Conservation (phyloP, 345 rosid species). For the Abelmoschus esculentus region DNA sequence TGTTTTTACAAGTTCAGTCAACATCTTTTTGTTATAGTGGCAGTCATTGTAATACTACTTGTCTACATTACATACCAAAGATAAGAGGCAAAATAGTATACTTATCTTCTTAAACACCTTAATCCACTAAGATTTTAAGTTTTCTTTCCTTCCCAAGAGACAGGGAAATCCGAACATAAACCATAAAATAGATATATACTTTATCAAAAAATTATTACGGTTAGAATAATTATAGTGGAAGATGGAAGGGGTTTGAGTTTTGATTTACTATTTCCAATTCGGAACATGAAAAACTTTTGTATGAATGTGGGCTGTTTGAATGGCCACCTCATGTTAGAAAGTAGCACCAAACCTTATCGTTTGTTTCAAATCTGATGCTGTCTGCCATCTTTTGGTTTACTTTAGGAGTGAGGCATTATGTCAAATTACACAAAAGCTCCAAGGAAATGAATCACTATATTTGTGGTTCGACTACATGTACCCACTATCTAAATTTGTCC, state of each 20-base stretch:
- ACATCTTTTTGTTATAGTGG: not conserved
- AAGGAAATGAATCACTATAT: not conserved
- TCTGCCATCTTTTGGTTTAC: slow-evolving; percentile 6
- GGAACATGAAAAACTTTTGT: not conserved
- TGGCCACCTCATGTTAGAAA: not conserved
- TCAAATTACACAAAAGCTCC: not conserved
- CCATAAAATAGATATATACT: no score
- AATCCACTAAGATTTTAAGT: not conserved
- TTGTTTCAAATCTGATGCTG: slow-evolving; percentile 5
- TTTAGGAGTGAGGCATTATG: not conserved
- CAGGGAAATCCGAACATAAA: no score
- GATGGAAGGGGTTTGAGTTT: no score
- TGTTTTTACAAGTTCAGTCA: not conserved
- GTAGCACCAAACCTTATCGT: slow-evolving; percentile 1
- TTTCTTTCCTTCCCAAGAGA: not conserved
- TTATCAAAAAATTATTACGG: no score
- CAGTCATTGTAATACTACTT: not conserved
- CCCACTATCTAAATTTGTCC: not conserved
- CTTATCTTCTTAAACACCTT: not conserved
- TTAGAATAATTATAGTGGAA: no score
- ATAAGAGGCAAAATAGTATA: not conserved
- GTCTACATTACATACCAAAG: not conserved
- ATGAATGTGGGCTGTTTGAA: not conserved
- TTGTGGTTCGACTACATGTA: not conserved
- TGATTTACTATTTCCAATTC: not conserved